Base-by-base conservation (phyloP, 179 eudicot species). In the Patellifolia procumbens region DNA sequence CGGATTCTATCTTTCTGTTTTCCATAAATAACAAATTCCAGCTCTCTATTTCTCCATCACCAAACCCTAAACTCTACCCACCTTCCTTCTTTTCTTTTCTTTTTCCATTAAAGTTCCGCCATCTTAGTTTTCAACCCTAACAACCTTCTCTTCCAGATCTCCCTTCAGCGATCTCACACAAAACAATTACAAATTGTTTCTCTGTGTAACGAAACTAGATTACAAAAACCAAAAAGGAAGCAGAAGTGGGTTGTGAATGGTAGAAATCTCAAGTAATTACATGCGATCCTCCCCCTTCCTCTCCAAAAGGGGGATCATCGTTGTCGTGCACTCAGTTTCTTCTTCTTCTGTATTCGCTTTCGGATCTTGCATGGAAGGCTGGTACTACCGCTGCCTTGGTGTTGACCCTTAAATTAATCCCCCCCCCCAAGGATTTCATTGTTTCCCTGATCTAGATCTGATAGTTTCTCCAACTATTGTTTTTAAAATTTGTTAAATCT, bases 301-400 rank as follows among this genome's bases (percentile, higher is more conserved):
- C 72, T 70, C 78, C 48, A 37, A 81, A 67, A 81, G 91, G 88
- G 90, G 86, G 92, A 78, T 91, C 81, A 48, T 72, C 65, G 66
- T 72, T 53, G 48, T 72, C 65, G 66, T 72, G 46, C 48, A 32
- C 48, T 67, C 70, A 29, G 55, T 74, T 65, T 70, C 85, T 8
- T 71, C 80, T 10, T 51, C 64, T 29, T 51, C 70, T 32, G 76
- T 76, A 8, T 86, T 73, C 60, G 82, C 88, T 61, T 89, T 87
- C 72, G 91, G 91, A 5, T 88, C 97, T 63, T 88, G 94, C 81
- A 90, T 86, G 85, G 86, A 90, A 83, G 94, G 92, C 90, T 90
- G 97, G 97, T 92, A 89, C 89, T 85, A 82, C 87, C 95, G 97
- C 89, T 92, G 95, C 97, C 76, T 86, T 64, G 97, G 97, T 77